phyloP scores from a whole-genome alignment of 2,329 filamentous ascomycete species.

The Colletotrichum camelliae region DNA sequence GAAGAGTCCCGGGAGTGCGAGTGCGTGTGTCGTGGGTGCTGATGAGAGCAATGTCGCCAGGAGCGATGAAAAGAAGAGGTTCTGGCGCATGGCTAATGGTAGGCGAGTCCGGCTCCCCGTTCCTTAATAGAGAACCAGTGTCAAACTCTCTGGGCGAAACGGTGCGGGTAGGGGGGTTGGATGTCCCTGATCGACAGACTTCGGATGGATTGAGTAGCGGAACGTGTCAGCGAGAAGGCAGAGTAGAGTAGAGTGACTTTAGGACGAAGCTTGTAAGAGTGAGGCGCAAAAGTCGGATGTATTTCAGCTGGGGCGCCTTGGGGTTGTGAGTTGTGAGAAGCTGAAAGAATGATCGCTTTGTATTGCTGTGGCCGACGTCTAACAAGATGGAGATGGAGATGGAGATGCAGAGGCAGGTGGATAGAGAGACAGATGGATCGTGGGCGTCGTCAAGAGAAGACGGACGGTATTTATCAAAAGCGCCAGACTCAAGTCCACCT shows the following conservation, averaged over 20 bases:
- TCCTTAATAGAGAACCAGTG: conserved; percentile 11
- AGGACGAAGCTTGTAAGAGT: conserved; percentile 4
- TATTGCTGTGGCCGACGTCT: neutral
- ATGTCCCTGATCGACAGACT: conserved; percentile 16
- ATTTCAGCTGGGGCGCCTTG: neutral
- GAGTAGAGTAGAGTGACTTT: neutral
- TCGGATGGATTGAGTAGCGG: conserved; percentile 10
- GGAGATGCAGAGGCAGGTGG: neutral
- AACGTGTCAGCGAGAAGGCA: conserved; percentile 12
- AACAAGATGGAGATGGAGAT: neutral
- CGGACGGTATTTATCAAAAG: conserved; percentile 6
- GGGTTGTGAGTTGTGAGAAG: neutral
- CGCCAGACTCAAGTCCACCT: neutral
- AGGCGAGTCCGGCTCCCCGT: conserved; percentile 15
- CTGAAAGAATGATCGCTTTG: neutral
- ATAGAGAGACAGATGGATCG: neutral
- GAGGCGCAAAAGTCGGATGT: neutral
- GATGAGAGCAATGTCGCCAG: conserved; percentile 13
- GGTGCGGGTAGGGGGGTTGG: conserved; percentile 2
- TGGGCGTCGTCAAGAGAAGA: neutral
- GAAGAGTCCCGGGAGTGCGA: conserved; percentile 1
- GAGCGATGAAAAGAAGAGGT: conserved; percentile 13
- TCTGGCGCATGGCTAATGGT: neutral
- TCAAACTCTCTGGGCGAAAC: conserved; percentile 11
- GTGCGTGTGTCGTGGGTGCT: neutral